These are phyloP conservation scores for Aspergillus hancockii DNA, from an alignment of 495 filamentous ascomycete species.

Conservation along the genomic window DNA sequence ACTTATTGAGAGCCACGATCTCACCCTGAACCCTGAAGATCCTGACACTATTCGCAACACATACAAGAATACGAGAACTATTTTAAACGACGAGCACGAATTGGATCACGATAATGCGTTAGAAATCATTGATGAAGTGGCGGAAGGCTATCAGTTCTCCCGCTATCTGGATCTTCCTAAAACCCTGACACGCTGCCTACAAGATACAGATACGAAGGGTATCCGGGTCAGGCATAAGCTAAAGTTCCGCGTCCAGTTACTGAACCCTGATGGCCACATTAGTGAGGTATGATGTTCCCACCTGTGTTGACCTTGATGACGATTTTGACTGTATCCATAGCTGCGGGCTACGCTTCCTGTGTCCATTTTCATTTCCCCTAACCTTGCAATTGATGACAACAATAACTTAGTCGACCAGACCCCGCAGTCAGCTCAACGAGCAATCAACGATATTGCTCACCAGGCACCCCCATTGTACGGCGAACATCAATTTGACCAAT, in stretches of 20 bases:
- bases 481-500: constrained; percentile 80
- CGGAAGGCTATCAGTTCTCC: constrained; percentile 75
- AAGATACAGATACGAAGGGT: constrained; percentile 77
- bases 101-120: constrained; percentile 60
- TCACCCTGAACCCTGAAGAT: constrained; percentile 53
- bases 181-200: constrained; percentile 74
- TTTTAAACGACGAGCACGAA: constrained; percentile 63
- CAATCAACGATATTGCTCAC: constrained; percentile 46
- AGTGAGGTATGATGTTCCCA: constrained; percentile 64
- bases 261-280: constrained; percentile 90
- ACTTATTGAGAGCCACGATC: constrained; percentile 76
- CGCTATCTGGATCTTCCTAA: constrained; percentile 72
- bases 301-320: background rate
- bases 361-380: constrained; percentile 90
- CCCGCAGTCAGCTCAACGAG: constrained; percentile 37
- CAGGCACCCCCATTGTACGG: constrained; percentile 84
- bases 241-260: constrained; percentile 79
- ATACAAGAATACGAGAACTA: constrained; percentile 61
- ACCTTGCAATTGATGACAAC: constrained; percentile 78
- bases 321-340: constrained; percentile 34
- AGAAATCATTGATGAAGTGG: constrained; percentile 70
- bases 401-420: constrained; percentile 65
- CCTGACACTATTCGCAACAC: constrained; percentile 54
- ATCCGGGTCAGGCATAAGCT: constrained; percentile 90
- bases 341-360: constrained; percentile 84